A percentile compares a stretch with the other conserved stretches of the same genome.
Evolutionary conservation across 225 moss, liverwort and hornwort genomes (phyloP).

Genomic region (Sphagnum contortum): DNA sequence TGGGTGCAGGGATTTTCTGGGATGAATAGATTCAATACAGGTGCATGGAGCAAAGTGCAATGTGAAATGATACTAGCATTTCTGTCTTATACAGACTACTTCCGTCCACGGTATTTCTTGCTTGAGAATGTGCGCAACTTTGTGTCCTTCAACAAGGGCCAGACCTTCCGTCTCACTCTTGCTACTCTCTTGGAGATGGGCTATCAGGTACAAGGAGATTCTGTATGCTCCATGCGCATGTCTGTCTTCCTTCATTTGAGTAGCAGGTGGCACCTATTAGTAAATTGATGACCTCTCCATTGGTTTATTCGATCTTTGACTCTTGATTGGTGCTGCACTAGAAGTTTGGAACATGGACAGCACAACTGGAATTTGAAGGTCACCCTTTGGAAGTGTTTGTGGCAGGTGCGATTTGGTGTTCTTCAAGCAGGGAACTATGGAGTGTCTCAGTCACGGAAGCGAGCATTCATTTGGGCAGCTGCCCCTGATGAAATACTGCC

Average conservation of each 20-base stretch:
- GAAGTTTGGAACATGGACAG: background rate
- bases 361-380: too few relatives aligned
- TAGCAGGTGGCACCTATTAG: background rate
- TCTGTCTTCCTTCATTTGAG: background rate
- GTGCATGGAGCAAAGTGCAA: slow-evolving; percentile 98
- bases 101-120: slow-evolving; percentile 90
- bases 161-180: slow-evolving; percentile 86
- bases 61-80: slow-evolving; percentile 97
- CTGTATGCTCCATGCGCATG: background rate
- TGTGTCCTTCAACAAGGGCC: slow-evolving; percentile 93
- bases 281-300: background rate
- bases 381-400: background rate
- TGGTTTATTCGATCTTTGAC: background rate
- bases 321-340: background rate
- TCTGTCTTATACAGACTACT: slow-evolving; percentile 88
- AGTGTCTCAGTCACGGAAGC: slow-evolving; percentile 88
- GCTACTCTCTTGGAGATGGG: slow-evolving; percentile 96
- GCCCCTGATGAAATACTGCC: slow-evolving; percentile 65
- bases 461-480: slow-evolving; percentile 98
- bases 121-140: slow-evolving; percentile 98
- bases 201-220: slow-evolving; percentile 63
- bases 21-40: slow-evolving; percentile 93
- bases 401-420: slow-evolving; percentile 92
- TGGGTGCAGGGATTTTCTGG: slow-evolving; percentile 86
- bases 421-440: slow-evolving; percentile 99